Base-by-base conservation (phyloP, 2,329 filamentous ascomycete species). In the Penicillium sp. region DNA sequence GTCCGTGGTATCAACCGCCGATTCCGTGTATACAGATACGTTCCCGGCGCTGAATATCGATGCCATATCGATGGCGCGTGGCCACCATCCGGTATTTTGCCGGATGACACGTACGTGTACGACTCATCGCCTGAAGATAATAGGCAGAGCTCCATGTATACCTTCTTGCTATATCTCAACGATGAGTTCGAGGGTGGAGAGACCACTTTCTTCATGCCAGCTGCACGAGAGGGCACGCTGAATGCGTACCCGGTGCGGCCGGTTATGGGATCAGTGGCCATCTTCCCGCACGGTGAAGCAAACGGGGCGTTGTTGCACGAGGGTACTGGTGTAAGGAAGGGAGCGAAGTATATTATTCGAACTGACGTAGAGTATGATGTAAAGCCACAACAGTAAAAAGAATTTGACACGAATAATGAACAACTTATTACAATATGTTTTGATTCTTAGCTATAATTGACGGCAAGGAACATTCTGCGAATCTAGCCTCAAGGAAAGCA, bases 351-450 rank as follows among this genome's bases (percentile, higher is more conserved):
- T 67, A 85, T 91, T 1, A 89, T 90, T 45, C 73, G 88, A 55
- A 89, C 87, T 0, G 88, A 91, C 69, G 84, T 91, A 4, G 83
- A 89, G 70, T 91, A 89, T 62, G 88, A 90, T 70, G 76, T 90
- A 21, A 68, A 67, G 45, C 66, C 68, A 23, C 63, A 59, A 16
- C 53, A 54, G 26, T 55, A 44, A 62, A 21, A 16, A 52, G 27
- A 29, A 52, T 4, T 49, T 13, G 9, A 50, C 14, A 52, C 14
- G 49, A 53, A 57, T 48, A 27, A 39, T 49, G 26, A 33, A 48
- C 9, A 14, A 48, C n/a, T 43, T 19, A 42, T 23, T 14, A 14
- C 19, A 6, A 42, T 3, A 21, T 23, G 9, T 19, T 9, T 37
- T 37, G 33, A 16, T 4, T 42, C 10, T 11, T 9, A 42, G 19